phyloP scores from a whole-genome alignment of 805 yeast species.

The Barnettozyma wickerhamii region DNA sequence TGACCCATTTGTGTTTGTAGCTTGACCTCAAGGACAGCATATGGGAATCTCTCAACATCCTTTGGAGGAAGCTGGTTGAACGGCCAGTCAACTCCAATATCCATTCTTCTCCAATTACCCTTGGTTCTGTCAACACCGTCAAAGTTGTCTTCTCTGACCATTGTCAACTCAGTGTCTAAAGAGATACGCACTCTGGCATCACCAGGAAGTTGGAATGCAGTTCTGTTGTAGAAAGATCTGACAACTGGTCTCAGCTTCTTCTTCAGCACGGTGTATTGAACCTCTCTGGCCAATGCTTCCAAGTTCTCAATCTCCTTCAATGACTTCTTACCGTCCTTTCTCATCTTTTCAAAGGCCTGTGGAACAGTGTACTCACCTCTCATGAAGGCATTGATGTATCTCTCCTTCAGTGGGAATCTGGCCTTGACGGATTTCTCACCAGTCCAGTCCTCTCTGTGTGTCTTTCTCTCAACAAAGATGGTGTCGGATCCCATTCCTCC shows the following conservation, averaged over 20 bases:
- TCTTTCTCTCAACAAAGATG: conserved; percentile 93
- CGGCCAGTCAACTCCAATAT: conserved; percentile 97
- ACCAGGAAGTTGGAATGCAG: conserved; percentile 98
- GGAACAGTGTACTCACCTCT: conserved; percentile 80
- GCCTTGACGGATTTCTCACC: conserved; percentile 99
- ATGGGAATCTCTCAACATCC: conserved; percentile 92
- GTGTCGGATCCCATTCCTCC: conserved; percentile 95
- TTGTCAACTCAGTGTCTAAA: conserved; percentile 91
- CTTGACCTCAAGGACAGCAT: conserved; percentile 96
- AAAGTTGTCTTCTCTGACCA: conserved; percentile 96
- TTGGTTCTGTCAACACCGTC: conserved; percentile 89
- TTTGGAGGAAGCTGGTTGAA: conserved; percentile 77
- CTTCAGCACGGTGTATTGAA: conserved; percentile 84
- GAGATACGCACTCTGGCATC: conserved; percentile 99
- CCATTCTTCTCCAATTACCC: conserved; percentile 97
- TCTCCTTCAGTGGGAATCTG: conserved; percentile 88
- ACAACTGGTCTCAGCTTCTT: conserved; percentile 88
- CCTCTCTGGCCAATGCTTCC: conserved; percentile 89
- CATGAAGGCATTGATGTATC: conserved; percentile 79
- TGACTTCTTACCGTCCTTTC: conserved; percentile 88
- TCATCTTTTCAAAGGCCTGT: conserved; percentile 87
- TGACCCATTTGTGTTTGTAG: conserved; percentile 97
- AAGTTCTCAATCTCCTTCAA: conserved; percentile 83
- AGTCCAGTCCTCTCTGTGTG: conserved; percentile 99
- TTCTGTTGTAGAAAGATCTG: conserved; percentile 94